A percentile compares a stretch with the other conserved stretches of the same genome.
Conservation (phyloP, 257 asterid species). For the Eustoma russellianum region DNA sequence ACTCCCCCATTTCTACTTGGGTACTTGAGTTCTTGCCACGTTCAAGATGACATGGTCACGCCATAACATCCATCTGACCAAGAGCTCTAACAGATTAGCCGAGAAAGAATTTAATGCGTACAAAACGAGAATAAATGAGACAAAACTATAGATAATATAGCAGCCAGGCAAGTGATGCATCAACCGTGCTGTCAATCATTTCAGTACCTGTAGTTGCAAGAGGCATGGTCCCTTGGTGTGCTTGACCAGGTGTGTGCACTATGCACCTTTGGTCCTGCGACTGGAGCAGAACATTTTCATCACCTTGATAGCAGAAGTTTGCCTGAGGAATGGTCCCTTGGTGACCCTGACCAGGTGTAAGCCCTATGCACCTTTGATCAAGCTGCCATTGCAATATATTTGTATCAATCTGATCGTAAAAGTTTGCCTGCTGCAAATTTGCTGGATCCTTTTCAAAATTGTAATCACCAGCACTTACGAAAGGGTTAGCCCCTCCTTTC, state of each 20-base stretch:
- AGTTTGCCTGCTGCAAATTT: slow-evolving; percentile 33
- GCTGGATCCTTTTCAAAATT: slow-evolving; percentile 12
- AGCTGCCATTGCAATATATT: slow-evolving; percentile 34
- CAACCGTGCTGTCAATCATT: slow-evolving; percentile 15
- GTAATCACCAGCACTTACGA: slow-evolving; percentile 11
- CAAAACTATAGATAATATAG: slow-evolving; percentile 14
- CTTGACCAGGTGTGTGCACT: slow-evolving; percentile 26
- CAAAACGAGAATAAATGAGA: slow-evolving; percentile 9
- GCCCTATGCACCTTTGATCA: slow-evolving; percentile 33
- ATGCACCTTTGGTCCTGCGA: slow-evolving; percentile 34
- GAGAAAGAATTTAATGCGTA: slow-evolving; percentile 18
- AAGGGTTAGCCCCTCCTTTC: slow-evolving; percentile 12
- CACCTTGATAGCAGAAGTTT: slow-evolving; percentile 19
- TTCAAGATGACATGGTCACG: slow-evolving; percentile 32
- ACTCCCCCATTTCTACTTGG: slow-evolving; percentile 91
- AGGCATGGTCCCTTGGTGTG: slow-evolving; percentile 27
- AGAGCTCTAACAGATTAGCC: slow-evolving; percentile 53
- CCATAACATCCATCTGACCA: slow-evolving; percentile 70
- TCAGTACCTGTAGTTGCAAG: slow-evolving; percentile 68
- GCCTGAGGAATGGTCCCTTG: slow-evolving; percentile 28
- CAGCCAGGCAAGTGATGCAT: slow-evolving; percentile 26
- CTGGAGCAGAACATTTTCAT: slow-evolving; percentile 32
- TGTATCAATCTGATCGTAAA: slow-evolving; percentile 21
- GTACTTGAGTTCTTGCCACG: slow-evolving; percentile 71
- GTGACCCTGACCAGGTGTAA: slow-evolving; percentile 29